These are phyloP conservation scores for Aspergillus homomorphus DNA, from an alignment of 495 filamentous ascomycete species.

Conservation along the genomic window DNA sequence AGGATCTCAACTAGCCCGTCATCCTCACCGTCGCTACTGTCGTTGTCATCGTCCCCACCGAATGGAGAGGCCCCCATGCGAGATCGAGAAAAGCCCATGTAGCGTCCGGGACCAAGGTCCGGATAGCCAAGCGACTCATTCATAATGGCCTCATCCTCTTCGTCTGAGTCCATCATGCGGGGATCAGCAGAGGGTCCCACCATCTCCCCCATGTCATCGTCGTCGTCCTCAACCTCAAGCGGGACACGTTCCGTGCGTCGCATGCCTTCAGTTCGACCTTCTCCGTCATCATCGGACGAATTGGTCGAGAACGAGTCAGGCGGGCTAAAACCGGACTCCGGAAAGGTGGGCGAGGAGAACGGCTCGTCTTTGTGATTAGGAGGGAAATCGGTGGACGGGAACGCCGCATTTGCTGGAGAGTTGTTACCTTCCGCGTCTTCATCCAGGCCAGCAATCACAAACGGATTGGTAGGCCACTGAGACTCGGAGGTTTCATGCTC, in stretches of 20 bases:
- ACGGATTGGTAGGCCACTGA: constrained; percentile 42
- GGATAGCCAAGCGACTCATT: constrained; percentile 47
- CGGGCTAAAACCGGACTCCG: constrained; percentile 41
- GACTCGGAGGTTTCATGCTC: constrained; percentile 24
- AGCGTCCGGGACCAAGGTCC: constrained; percentile 35
- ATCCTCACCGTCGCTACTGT: constrained; percentile 48
- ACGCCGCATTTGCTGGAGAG: constrained; percentile 24
- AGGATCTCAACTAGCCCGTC: constrained; percentile 50
- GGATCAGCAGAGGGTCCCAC: constrained; percentile 38
- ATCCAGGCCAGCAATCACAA: constrained; percentile 43
- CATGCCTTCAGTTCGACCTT: constrained; percentile 32
- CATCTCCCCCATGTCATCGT: constrained; percentile 52
- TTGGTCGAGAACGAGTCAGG: constrained; percentile 41
- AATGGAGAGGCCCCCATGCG: constrained; percentile 36
- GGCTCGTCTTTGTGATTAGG: constrained; percentile 25
- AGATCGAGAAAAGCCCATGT: constrained; percentile 33
- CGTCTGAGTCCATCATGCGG: constrained; percentile 44
- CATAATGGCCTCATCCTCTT: constrained; percentile 49
- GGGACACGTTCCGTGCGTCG: constrained; percentile 41
- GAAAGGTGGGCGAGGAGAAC: constrained; percentile 38
- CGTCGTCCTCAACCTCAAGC: constrained; percentile 47
- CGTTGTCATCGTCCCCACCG: constrained; percentile 40
- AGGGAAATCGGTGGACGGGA: constrained; percentile 38
- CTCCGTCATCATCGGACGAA: constrained; percentile 42
- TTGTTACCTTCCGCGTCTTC: constrained; percentile 45